phyloP scores from a whole-genome alignment of 139 green algal species.

The Chlorella sorokiniana region DNA sequence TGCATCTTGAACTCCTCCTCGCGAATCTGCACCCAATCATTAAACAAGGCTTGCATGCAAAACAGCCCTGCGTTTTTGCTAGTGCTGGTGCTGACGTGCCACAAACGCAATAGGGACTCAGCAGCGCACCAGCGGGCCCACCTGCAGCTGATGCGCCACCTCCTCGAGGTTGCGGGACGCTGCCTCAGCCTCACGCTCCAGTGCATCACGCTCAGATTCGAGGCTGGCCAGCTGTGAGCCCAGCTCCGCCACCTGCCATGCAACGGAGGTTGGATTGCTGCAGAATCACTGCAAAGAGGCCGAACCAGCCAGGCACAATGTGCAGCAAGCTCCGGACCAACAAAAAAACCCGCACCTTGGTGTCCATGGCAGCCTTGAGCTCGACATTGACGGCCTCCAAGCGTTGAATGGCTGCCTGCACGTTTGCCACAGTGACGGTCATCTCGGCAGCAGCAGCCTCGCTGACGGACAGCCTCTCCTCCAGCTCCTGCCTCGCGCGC shows the following conservation, averaged over 20 bases:
- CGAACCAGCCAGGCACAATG: not conserved
- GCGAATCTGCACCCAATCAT: not conserved
- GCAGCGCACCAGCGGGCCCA: not conserved
- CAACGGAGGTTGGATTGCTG: not conserved
- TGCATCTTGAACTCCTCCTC: slow-evolving; percentile 10
- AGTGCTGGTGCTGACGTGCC: too few species aligned
- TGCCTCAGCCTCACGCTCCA: slow-evolving; percentile 29
- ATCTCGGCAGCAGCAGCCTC: slow-evolving; percentile 24
- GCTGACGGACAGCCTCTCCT: not conserved
- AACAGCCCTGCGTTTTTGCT: too few species aligned
- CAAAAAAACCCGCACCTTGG: slow-evolving; percentile 16
- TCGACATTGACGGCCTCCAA: not conserved
- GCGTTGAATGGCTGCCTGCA: not conserved
- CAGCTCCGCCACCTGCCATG: slow-evolving; percentile 19
- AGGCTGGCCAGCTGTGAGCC: not conserved
- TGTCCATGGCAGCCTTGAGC: not conserved
- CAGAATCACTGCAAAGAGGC: not conserved
- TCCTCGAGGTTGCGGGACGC: slow-evolving; percentile 26
- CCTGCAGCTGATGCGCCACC: slow-evolving; percentile 20
- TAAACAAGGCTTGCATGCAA: not conserved
- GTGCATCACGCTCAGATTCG: slow-evolving; percentile 9
- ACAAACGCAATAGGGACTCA: too few species aligned
- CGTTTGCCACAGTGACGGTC: not conserved
- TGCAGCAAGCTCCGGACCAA: not conserved
- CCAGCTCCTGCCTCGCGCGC: not conserved